Evolutionary conservation across 331 rosid species (phyloP).

Genomic region (Pyracantha coccinea): DNA sequence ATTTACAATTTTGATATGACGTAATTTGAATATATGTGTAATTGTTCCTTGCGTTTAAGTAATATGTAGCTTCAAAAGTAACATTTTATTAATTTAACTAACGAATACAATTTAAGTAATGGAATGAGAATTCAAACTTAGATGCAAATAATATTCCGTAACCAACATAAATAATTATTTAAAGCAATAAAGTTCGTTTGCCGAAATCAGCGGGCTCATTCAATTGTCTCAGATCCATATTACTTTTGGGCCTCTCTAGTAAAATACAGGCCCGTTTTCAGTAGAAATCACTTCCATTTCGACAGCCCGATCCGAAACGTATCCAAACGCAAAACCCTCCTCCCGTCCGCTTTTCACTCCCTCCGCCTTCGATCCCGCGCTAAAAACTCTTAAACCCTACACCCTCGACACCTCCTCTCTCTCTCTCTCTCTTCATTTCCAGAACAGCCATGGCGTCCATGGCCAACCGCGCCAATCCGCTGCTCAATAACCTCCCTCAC

Average conservation of each 20-base stretch:
- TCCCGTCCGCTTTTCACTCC: background rate
- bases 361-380: background rate
- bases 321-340: background rate
- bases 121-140: too few relatives aligned
- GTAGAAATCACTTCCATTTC: background rate
- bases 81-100: too few relatives aligned
- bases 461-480: slow-evolving; percentile 43
- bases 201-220: background rate
- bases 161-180: too few relatives aligned
- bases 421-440: background rate
- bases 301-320: background rate
- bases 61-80: too few relatives aligned
- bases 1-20: too few relatives aligned
- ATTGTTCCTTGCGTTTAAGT: too few relatives aligned
- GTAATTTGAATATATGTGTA: too few relatives aligned
- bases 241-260: background rate
- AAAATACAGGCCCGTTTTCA: background rate
- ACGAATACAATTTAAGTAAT: too few relatives aligned
- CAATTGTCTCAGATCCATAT: background rate
- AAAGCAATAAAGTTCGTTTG: background rate
- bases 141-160: too few relatives aligned
- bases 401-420: slow-evolving; percentile 9
- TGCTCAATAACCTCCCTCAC: slow-evolving; percentile 36
- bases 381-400: slow-evolving; percentile 42
- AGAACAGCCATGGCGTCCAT: slow-evolving; percentile 28